Base-by-base conservation (phyloP, 2,329 filamentous ascomycete genomes). In the Mariannaea elegans region DNA sequence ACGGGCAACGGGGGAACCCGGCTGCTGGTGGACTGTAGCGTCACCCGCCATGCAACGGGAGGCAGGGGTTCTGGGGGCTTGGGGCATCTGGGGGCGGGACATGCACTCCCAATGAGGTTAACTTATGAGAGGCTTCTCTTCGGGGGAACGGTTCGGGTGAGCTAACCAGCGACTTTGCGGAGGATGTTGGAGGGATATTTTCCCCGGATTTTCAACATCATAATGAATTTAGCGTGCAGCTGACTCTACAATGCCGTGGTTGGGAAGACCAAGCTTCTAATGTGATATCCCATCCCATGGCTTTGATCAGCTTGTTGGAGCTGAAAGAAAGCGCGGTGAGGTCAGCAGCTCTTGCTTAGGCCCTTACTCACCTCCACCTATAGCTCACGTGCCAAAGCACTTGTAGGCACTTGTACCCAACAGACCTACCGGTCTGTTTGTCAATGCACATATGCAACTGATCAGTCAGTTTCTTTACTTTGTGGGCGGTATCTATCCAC, bases 1-100 rank as follows among this genome's bases (percentile, higher is more conserved):
- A 56, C 65, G 60, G 66, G 59, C 57, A 63, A 47, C 65, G 58
- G 58, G 51, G 57, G 49, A 62, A 59, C 45, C 59, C 58, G 65
- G 56, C 62, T 47, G 62, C 62, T 69, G 66, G 66, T 56, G 46
- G 41, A 29, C 56, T 49, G 54, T 56, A 56, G 45, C 58, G 44
- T 53, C 61, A 53, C 51, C 52, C 42, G 54, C 56, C 55, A 67
- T 60, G 59, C 65, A 59, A 59, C 50, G 58, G 49, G 51, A 62
- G 66, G 59, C 52, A 39, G 52, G 56, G 51, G 41, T 39, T 49
- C 38, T 50, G 46, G 27, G 10, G 44, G 56, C 42, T 47, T 59
- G 39, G 34, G 45, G 38, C 21, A 16, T 41, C 29, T 45, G 23
- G 23, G 36, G 41, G 38, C 16, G n/a, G 16, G 10, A 19, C 7